Base-by-base conservation (phyloP, 225 moss, liverwort and hornwort genomes). In the Pseudisothecium myosuroides region DNA sequence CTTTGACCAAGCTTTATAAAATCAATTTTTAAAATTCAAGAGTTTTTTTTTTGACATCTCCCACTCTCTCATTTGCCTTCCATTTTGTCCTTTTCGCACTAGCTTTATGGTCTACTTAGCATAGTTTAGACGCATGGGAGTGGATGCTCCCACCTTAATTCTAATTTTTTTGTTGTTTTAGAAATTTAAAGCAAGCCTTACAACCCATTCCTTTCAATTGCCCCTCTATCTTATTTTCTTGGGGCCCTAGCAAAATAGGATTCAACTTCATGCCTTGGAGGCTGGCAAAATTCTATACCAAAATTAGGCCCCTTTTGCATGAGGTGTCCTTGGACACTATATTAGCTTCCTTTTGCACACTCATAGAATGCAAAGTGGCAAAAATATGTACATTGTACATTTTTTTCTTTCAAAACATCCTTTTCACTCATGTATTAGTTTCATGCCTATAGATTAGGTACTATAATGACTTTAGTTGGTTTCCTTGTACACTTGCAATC, bases 291-390 rank as follows among this genome's bases (percentile, higher is more conserved):
- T 76, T 34, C 21, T 9, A 76, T 52, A 14, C 13, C 21, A 50
- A 12, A 50, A 8, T 0, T 0, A 0, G 11, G 0, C 2, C 7
- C 11, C 19, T 5, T 75, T 0, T 75, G 1, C 12, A 32, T 32
- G 32, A 50, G 8, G 50, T 0, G 2, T 50, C 19, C 6, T 32
- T 73, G 10, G 11, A 17, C 1, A 2, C 28, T 73, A 43, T 72
- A 72, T 71, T 1, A 14, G 1, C 41, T 41, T 5, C 69, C 8
- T 26, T 24, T 14, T 1, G 0, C 3, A 11, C 1, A 37, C 11
- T 34, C 0, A 0, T 3, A 1, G 23, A 65, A 34, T 7, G 36
- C 6, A 6, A 24, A 69, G n/a, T 13, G 23, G 7, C n/a, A 39
- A 41, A 39, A 14, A 41, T 26, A 26, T 41, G 9, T 27, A 26